Percentiles rank a stretch among this genome's conserved stretches.
phyloP scores from a whole-genome alignment of 169 alveolate species.

The Pseudocohnilembus persalinus region DNA sequence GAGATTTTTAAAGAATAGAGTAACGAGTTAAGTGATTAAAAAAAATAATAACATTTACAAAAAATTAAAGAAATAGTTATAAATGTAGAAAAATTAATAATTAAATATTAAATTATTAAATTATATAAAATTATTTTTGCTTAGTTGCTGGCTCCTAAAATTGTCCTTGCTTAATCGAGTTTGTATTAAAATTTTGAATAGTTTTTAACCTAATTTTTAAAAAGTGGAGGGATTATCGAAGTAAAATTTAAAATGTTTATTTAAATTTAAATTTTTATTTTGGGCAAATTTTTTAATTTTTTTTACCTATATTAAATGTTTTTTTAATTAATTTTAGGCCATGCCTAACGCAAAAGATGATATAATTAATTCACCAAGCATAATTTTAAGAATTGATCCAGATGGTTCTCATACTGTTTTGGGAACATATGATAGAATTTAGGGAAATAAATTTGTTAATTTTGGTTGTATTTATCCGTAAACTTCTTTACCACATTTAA shows the following conservation, averaged over 20 bases:
- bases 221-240: slow-evolving; percentile 85
- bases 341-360: slow-evolving; percentile 68
- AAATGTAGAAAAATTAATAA: slow-evolving; percentile 17
- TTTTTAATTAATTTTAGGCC: slow-evolving; percentile 32
- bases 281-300: no score
- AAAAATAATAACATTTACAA: slow-evolving; percentile 55
- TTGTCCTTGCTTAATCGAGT: slow-evolving; percentile 70
- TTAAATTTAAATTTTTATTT: no score
- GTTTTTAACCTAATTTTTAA: slow-evolving; percentile 71
- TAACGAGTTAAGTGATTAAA: slow-evolving; percentile 59
- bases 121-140: slow-evolving; percentile 14
- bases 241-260: no score
- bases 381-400: slow-evolving; percentile 77
- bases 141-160: slow-evolving; percentile 73
- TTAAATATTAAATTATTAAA: background rate
- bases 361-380: slow-evolving; percentile 67
- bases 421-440: slow-evolving; percentile 82
- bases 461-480: slow-evolving; percentile 85
- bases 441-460: slow-evolving; percentile 71
- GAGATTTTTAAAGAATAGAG: slow-evolving; percentile 67
- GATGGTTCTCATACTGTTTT: slow-evolving; percentile 72
- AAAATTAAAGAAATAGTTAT: slow-evolving; percentile 29
- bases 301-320: background rate
- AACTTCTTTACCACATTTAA: slow-evolving; percentile 65
- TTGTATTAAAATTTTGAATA: slow-evolving; percentile 78